Evolutionary conservation across 768 basidiomycete species (phyloP), one percentile per base, ranked within the genome.

Genomic region (Lanmaoa rubissima): DNA sequence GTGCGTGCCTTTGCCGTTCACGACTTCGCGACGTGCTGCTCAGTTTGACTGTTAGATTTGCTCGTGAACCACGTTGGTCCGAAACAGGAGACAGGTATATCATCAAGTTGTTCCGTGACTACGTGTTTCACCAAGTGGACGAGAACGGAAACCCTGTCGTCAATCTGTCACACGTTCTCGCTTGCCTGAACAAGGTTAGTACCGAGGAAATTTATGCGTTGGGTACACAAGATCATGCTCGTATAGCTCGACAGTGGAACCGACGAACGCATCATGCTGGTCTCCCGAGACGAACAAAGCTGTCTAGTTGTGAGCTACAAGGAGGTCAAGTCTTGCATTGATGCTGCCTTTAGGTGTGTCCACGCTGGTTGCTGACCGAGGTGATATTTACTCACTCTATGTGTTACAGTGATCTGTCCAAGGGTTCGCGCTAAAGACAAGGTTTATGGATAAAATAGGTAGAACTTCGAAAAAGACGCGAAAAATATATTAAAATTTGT

Each of bases 61-160:
- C 94, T n/a, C 87, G 90, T 41, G 96, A 98, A 65, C 86, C 92
- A 2, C 83, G 95, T 3, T 99, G 97, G 97, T 94, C 95, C 13
- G 97, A 99, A 69, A 98, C 97, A 0, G 97, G 97, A 2, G 97
- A 99, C 67, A 79, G 96, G 58, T 99, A 99, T 70, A 93, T 98
- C 69, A 83, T 99, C 78, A 98, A 97, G 78, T 82, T 99, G 45
- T 98, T 99, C 81, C 83, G 97, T 17, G 97, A 99, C 72, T 95
- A 91, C 64, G 94, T 99, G 26, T 99, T 99, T 73, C 97, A 99
- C 69, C 94, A 97, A 71, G 88, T 97, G 41, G 94, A 97, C 61
- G 92, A 94, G 67, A 81, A 84, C 61, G 92, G 93, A 11, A 86
- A 88, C 51, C 95, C 97, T 0, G 84, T 97, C 17, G 79, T 98